These are phyloP conservation scores for Taphrina pruni DNA, from an alignment of 1,139 yeast genomes.

Conservation along the genomic window DNA sequence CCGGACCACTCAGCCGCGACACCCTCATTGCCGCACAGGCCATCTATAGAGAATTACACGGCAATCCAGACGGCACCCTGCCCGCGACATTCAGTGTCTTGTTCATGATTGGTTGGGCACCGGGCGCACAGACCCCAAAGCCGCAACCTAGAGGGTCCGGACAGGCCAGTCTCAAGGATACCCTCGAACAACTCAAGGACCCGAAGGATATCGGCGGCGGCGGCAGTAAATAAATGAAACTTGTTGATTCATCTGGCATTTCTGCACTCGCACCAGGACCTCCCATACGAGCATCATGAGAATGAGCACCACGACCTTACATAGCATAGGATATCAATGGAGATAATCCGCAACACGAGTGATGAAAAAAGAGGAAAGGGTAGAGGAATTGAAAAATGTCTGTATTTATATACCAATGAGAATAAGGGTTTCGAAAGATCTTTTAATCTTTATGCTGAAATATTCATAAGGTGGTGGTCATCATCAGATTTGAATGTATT, in stretches of 20 bases:
- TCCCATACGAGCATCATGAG: not conserved
- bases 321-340: not conserved
- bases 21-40: slow-evolving; percentile 75
- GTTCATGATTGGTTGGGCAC: slow-evolving; percentile 90
- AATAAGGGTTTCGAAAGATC: not conserved
- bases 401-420: slow-evolving; percentile 15
- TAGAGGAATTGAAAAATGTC: not conserved
- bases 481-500: not conserved
- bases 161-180: slow-evolving; percentile 67
- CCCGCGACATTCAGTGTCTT: slow-evolving; percentile 73
- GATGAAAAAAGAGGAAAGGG: not conserved
- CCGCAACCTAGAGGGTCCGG: slow-evolving; percentile 78
- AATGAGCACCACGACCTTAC: not conserved
- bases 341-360: not conserved
- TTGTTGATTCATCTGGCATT: no score
- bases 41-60: slow-evolving; percentile 74
- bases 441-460: not conserved
- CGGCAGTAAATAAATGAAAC: no score
- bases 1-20: slow-evolving; percentile 64
- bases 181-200: slow-evolving; percentile 23
- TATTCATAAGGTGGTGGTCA: slow-evolving; percentile 9
- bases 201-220: slow-evolving; percentile 3
- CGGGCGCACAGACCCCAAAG: slow-evolving; percentile 68
- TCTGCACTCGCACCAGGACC: not conserved
- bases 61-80: slow-evolving; percentile 56